Base-by-base conservation (phyloP, 148 eudicot genomes). In the Arbutus unedo region DNA sequence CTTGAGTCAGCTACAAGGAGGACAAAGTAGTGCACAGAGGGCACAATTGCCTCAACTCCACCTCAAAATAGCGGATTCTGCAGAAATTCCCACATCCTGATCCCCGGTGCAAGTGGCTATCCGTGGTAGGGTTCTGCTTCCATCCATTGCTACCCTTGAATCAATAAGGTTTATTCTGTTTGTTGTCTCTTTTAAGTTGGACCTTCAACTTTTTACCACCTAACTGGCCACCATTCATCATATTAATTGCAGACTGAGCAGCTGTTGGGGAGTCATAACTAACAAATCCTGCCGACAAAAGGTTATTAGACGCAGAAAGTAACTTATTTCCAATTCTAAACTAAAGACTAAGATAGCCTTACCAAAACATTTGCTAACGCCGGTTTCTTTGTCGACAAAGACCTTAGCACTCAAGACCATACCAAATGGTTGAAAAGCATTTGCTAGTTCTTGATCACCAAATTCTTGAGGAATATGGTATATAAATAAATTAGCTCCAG, bases 341-440 rank as follows among this genome's bases (percentile, higher is more conserved):
- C 68, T n/a, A 80, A 78, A 45, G 57, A 82, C 38, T 23, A 54
- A 54, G 21, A 54, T 76, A 51, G 45, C 72, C 87, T 49, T 89
- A 96, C 99, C 99, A 68, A 96, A 96, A 85, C 98, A 96, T 90
- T 96, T 96, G 92, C 99, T 96, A 77, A 87, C 91, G 79, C 97
- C 97, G 15, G 98, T 93, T 71, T 89, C 91, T 88, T 94, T 96
- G 87, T 96, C 98, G 2, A 96, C 91, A 82, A 90, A 96, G 79
- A 96, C 99, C 88, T 94, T 96, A 64, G 99, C 95, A 87, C 99
- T 96, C 88, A 96, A 81, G 78, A 94, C 91, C 89, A 88, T 92
- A 68, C 99, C 99, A 79, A 90, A 96, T 78, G 87, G 90, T 81
- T 90, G 94, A 85, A 96, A 96, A 25, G 94, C 93, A 88, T 82